A percentile compares a stretch with the other conserved stretches of the same genome.
These are phyloP conservation scores for Plantago ovata DNA, from an alignment of 257 asterid species.

Conservation along the genomic window DNA sequence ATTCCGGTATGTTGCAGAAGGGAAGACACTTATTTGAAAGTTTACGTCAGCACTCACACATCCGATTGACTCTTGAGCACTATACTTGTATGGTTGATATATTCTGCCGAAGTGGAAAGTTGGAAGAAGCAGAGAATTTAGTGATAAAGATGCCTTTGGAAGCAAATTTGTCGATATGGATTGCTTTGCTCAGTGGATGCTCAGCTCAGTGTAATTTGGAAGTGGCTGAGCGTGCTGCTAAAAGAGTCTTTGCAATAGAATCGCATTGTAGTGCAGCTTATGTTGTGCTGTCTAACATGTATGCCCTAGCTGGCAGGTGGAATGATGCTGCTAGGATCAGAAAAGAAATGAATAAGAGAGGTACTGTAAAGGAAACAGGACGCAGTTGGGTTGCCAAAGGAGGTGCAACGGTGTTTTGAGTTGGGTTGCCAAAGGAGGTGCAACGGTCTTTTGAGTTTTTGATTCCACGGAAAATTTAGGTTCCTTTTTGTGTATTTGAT, in stretches of 20 bases:
- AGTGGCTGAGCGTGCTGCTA: constrained; percentile 65
- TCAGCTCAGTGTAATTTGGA: constrained; percentile 44
- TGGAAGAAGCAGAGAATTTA: constrained; percentile 64
- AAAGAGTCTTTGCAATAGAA: constrained; percentile 36
- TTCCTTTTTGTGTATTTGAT: no score
- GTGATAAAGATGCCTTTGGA: constrained; percentile 53
- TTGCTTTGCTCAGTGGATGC: constrained; percentile 76
- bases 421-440: no score
- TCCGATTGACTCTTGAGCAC: constrained; percentile 63
- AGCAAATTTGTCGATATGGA: constrained; percentile 58
- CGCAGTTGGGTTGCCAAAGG: constrained; percentile 61
- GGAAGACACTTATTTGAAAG: constrained; percentile 50
- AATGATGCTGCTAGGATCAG: constrained; percentile 64
- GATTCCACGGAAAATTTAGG: no score
- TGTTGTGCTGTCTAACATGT: constrained; percentile 61
- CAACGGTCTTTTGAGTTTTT: no score
- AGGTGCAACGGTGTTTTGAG: constrained; percentile 8
- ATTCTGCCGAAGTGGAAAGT: constrained; percentile 59
- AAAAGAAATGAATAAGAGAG: constrained; percentile 42
- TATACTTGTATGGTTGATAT: constrained; percentile 81
- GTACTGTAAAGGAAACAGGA: constrained; percentile 56
- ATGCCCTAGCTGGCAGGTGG: constrained; percentile 70
- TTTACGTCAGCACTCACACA: constrained; percentile 19
- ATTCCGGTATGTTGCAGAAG: constrained; percentile 70
- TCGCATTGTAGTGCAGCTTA: constrained; percentile 62